Conservation (phyloP, 208 protist genomes). For the Acanthamoeba castellanii region DNA sequence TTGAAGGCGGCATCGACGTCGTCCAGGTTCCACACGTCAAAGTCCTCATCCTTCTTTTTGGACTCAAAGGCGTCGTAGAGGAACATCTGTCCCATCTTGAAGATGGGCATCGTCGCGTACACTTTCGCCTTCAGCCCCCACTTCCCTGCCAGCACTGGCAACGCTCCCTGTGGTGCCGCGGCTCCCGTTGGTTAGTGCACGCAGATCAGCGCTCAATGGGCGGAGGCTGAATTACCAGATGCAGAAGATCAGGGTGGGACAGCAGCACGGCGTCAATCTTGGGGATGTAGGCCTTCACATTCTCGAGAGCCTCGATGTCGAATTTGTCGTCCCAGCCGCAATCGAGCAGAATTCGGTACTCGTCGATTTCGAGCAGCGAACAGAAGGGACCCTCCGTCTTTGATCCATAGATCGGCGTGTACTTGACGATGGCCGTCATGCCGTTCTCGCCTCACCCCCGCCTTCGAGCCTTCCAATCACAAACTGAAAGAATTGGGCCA, state of each 20-base stretch:
- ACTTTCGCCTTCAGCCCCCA: slow-evolving; percentile 88
- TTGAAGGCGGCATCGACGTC: slow-evolving; percentile 88
- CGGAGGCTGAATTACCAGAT: slow-evolving; percentile 77
- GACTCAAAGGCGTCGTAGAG: slow-evolving; percentile 90
- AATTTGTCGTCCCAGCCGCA: slow-evolving; percentile 92
- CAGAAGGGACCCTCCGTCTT: slow-evolving; percentile 83
- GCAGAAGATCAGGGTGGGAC: slow-evolving; percentile 90
- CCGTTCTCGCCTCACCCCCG: background rate
- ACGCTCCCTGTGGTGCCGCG: slow-evolving; percentile 79
- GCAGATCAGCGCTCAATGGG: background rate
- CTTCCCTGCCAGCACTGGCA: slow-evolving; percentile 88
- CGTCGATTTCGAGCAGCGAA: slow-evolving; percentile 90
- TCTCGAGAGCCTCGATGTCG: slow-evolving; percentile 85
- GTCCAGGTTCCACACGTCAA: slow-evolving; percentile 88
- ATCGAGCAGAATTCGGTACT: slow-evolving; percentile 91
- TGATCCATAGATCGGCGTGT: slow-evolving; percentile 85
- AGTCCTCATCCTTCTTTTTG: slow-evolving; percentile 68
- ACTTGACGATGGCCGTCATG: slow-evolving; percentile 86
- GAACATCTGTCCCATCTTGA: slow-evolving; percentile 91
- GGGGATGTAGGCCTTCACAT: slow-evolving; percentile 74
- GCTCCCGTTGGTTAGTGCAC: background rate
- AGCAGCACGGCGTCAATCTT: slow-evolving; percentile 89
- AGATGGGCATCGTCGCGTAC: slow-evolving; percentile 91
- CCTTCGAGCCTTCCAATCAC: background rate
- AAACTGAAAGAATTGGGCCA: background rate